A percentile compares a stretch with the other conserved stretches of the same genome.
phyloP scores from a whole-genome alignment of 257 asterid species.

The Petunia secreta region DNA sequence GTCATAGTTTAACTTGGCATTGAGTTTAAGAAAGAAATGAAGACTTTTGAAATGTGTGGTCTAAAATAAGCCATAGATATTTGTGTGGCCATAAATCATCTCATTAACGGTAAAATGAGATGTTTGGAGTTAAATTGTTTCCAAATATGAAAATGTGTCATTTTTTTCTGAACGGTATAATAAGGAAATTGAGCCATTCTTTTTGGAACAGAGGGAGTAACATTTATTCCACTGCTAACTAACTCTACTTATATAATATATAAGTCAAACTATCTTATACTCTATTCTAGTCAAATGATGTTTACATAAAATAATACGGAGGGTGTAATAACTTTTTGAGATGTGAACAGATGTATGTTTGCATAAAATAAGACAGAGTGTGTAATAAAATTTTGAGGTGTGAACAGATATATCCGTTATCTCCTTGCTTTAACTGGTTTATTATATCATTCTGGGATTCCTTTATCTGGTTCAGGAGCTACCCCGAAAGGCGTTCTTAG shows the following conservation, averaged over 20 bases:
- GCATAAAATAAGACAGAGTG: not conserved
- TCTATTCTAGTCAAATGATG: not conserved
- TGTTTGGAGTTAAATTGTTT: no score
- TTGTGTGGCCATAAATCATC: no score
- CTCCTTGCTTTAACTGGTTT: not conserved
- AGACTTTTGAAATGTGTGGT: no score
- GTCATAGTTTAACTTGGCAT: no score
- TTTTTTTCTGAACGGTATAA: no score
- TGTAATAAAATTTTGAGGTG: not conserved
- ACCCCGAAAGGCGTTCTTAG: constrained; percentile 99
- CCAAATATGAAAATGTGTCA: no score
- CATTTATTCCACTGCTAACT: not conserved
- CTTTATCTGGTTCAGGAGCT: constrained; percentile 69
- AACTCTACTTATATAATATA: not conserved
- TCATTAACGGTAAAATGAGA: no score
- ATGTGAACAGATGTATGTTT: not conserved
- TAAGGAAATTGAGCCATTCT: no score
- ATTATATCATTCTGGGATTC: constrained; percentile 24
- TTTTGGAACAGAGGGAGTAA: not conserved
- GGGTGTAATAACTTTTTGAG: not conserved
- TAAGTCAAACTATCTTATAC: not conserved
- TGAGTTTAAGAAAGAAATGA: no score
- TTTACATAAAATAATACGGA: not conserved
- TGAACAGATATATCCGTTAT: not conserved
- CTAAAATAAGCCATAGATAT: no score